Conservation (phyloP, 148 eudicot genomes). For the Silene uniflora region DNA sequence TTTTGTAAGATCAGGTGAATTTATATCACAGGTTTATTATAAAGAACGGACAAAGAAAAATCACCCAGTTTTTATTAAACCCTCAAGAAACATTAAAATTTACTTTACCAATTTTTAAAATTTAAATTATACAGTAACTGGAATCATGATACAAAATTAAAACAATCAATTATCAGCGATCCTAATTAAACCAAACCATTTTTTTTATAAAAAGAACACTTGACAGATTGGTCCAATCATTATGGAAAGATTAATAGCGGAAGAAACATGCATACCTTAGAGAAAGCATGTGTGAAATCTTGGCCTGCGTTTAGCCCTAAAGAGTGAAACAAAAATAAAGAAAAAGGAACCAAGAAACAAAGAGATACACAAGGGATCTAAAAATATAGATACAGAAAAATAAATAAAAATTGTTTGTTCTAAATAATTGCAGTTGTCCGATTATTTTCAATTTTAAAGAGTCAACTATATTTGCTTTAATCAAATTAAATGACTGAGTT, state of each 20-base stretch:
- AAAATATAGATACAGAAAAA: neutral
- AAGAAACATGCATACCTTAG: neutral
- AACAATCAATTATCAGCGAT: neutral
- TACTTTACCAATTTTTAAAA: too few relatives aligned
- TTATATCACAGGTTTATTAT: too few relatives aligned
- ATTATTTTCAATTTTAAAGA: neutral
- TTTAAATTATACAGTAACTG: neutral
- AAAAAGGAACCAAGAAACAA: too few relatives aligned
- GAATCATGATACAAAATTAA: neutral
- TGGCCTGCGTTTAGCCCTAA: neutral
- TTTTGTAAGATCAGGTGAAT: too few relatives aligned
- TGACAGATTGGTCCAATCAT: neutral
- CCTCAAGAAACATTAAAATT: neutral
- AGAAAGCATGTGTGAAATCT: neutral
- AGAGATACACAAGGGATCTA: too few relatives aligned
- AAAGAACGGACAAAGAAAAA: neutral
- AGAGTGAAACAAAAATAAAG: neutral
- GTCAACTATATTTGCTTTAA: neutral
- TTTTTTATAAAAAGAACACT: neutral
- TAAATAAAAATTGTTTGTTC: neutral
- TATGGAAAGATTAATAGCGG: neutral
- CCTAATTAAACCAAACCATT: neutral
- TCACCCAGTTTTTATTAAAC: conserved; percentile 23
- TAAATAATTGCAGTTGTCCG: neutral
- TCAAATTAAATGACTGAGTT: neutral